phyloP scores from a whole-genome alignment of 2,329 filamentous ascomycete species.

The Trichoderma asperellum region DNA sequence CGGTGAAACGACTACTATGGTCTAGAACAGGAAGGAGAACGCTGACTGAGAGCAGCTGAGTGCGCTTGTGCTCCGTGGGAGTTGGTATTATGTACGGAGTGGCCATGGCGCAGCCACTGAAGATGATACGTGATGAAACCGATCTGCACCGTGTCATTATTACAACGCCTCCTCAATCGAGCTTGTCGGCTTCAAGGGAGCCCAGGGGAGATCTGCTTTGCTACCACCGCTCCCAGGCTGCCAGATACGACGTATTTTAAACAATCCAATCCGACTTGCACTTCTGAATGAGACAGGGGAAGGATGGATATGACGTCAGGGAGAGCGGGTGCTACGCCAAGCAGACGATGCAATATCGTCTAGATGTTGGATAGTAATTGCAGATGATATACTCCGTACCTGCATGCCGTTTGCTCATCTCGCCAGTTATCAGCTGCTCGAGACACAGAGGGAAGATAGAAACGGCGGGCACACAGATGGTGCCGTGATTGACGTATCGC shows the following conservation, averaged over 20 bases:
- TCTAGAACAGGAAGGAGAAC: conserved; percentile 4
- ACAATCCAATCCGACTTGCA: not conserved
- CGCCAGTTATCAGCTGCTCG: not conserved
- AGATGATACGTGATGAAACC: not conserved
- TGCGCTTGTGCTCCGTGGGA: not conserved
- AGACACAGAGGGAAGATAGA: not conserved
- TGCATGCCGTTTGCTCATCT: not conserved
- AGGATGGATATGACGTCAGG: not conserved
- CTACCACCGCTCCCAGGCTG: not conserved
- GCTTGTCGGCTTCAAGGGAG: not conserved
- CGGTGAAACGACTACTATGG: not conserved
- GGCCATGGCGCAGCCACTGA: not conserved
- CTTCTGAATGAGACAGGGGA: not conserved
- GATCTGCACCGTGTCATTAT: not conserved
- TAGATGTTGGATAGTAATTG: no score
- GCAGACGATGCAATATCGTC: not conserved
- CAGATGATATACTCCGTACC: not conserved
- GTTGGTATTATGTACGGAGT: not conserved
- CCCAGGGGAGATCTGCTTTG: not conserved
- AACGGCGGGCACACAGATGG: not conserved
- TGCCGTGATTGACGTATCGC: not conserved
- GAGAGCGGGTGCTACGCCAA: not conserved
- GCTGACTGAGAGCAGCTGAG: not conserved
- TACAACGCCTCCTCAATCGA: not conserved
- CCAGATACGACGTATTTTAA: not conserved